phyloP scores from a whole-genome alignment of 495 filamentous ascomycete species.

The Lasiosphaeria miniovina region DNA sequence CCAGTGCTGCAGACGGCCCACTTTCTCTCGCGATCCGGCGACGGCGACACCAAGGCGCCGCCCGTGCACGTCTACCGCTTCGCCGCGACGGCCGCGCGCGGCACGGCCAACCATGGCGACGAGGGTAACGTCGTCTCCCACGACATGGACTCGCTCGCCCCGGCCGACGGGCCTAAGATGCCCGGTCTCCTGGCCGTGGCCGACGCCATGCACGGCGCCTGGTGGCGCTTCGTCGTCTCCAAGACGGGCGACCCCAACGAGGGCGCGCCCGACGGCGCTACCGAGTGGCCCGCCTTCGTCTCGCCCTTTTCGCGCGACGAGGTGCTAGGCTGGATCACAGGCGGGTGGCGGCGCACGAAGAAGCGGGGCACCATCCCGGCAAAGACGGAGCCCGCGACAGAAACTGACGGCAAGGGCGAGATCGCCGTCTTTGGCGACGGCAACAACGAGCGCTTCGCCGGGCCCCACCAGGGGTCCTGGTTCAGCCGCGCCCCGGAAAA shows the following conservation, averaged over 20 bases:
- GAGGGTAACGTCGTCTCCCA: constrained; percentile 57
- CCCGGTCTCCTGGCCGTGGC: constrained; percentile 47
- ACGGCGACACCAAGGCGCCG: constrained; percentile 17
- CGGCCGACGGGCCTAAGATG: constrained; percentile 18
- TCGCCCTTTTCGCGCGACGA: constrained; percentile 20
- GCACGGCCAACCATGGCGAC: constrained; percentile 59
- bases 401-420: constrained; percentile 13
- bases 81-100: constrained; percentile 47
- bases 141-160: constrained; percentile 39
- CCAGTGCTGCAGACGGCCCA: constrained; percentile 61
- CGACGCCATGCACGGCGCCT: constrained; percentile 53
- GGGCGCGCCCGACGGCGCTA: constrained; percentile 17
- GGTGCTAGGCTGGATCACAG: neutral
- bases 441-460: constrained; percentile 50
- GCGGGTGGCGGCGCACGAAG: constrained; percentile 19
- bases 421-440: constrained; percentile 59
- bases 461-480: constrained; percentile 6
- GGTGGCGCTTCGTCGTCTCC: constrained; percentile 52
- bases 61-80: constrained; percentile 58
- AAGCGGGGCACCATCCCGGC: constrained; percentile 12
- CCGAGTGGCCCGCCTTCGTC: constrained; percentile 31
- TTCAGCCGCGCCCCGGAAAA: constrained; percentile 36
- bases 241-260: constrained; percentile 48
- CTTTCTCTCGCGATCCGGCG: constrained; percentile 36
- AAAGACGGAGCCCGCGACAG: constrained; percentile 20